Evolutionary conservation across 768 basidiomycete species (phyloP), one percentile per base, ranked within the genome.

Genomic region (Wakefieldia striispora): DNA sequence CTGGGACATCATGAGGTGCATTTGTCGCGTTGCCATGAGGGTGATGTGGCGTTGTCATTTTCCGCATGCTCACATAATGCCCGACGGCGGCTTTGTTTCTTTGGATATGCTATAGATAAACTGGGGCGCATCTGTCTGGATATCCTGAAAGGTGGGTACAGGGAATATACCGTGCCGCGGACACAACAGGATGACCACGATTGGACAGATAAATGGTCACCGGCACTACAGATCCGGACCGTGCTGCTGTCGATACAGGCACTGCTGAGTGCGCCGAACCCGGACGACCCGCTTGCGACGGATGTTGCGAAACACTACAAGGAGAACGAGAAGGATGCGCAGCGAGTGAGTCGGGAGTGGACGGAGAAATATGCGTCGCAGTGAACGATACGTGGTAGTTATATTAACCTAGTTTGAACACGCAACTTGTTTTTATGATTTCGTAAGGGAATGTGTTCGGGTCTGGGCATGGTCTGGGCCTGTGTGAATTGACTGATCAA

Each of bases 301-400:
- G 93, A 95, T 56, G 91, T 93, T 16, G 97, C 97, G 24, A 95
- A 97, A 70, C 94, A 98, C 64, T 99, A 97, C 81, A 98, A 99
- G 72, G 92, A 97, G 75, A 79, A 98, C 67, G 92, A 97, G 78
- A 81, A 83, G 68, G 95, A 88, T 50, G 97, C 97, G 21, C 89
- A 92, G 72, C 75, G 85, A 31, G 92, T 97, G 52, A 92, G 91
- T 67, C 81, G 81, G 66, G 92, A 97, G 73, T 99, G 97, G 97
- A 98, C 97, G 59, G 80, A 85, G 73, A 81, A 83, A 67, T 97
- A 88, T 64, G 95, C 95, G 26, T 57, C 60, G 12, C 62, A 64
- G 43, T 68, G 47, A 62, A 54, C 45, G 38, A n/a, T 41, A 46
- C n/a, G 34, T 38, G 41, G 16, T 16, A 16, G 16, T 16, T 34